Evolutionary conservation across 345 rosid genomes (phyloP), one percentile per base, ranked within the genome.

Genomic region (Psidium friedrichsthalianum): DNA sequence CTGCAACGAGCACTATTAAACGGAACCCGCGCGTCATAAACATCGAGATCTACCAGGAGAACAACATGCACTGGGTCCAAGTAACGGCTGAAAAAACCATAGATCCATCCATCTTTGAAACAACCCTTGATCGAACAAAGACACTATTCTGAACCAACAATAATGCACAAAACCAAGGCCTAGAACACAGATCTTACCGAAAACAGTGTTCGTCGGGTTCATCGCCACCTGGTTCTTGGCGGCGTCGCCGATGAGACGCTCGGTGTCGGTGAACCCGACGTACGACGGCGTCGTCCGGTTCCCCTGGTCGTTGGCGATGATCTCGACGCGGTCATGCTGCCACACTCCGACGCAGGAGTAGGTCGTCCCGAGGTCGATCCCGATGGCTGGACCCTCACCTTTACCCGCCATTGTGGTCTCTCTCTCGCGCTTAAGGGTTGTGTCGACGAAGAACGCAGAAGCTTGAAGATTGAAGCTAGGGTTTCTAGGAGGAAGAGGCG

Each of bases 221-320:
- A 90, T 90, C 83, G 89, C 90, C 40, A 91, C 92, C 90, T 91
- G 92, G 84, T 91, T 91, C 88, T 20, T 53, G 56, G 84, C 89
- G 8, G 90, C 90, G 15, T 87, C 78, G 10, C 91, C 91, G 51
- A 87, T 90, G 87, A 89, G 82, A 24, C 88, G 86, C 91, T 90
- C 90, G 3, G 87, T 76, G 51, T 91, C 89, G 8, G 90, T 88
- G 88, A 90, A 90, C 42, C 84, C 91, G 25, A 88, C 90, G 16
- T 90, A 90, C 5, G 90, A 90, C 54, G 88, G 91, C 80, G 89
- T 89, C 58, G 89, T 89, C 44, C 87, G 57, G 88, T 89, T 88
- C 7, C 90, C 92, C 82, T 89, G 89, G 78, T 90, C 89, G 83
- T 90, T 90, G 59, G 91, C 88, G 80, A 90, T 90, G 78, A 90